A percentile compares a stretch with the other conserved stretches of the same genome.
phyloP scores from a whole-genome alignment of 2,329 filamentous ascomycete species.

The Ophiocordyceps camponoti-floridani region DNA sequence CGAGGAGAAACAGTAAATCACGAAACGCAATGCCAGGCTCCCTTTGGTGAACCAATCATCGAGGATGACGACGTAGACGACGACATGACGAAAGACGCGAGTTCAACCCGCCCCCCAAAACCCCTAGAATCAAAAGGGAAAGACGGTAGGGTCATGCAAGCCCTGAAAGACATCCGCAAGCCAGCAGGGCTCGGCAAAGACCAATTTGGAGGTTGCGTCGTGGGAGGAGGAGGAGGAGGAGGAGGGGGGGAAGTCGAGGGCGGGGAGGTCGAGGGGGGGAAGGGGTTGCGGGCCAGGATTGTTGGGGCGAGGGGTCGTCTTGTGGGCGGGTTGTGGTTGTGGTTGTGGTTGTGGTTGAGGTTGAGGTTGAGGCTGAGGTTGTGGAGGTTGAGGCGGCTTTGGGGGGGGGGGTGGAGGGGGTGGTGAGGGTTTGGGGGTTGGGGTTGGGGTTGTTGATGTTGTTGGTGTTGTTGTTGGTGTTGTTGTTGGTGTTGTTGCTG shows the following conservation, averaged over 20 bases:
- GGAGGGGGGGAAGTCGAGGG: conserved; percentile 4
- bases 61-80: too few relatives aligned
- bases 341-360: neutral
- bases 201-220: conserved; percentile 16
- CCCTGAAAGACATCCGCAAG: conserved; percentile 18
- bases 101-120: too few relatives aligned
- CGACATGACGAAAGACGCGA: too few relatives aligned
- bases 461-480: neutral
- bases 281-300: neutral
- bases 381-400: conserved; percentile 17
- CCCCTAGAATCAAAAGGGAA: conserved; percentile 6
- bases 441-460: neutral
- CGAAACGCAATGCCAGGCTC: too few relatives aligned
- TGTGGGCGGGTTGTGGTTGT: too few relatives aligned
- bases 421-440: neutral
- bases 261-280: neutral
- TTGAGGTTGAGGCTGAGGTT: neutral
- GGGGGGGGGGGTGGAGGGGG: neutral
- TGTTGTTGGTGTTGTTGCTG: conserved; percentile 1
- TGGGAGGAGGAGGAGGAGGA: conserved; percentile 9
- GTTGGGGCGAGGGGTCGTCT: too few relatives aligned
- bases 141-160: conserved; percentile 15
- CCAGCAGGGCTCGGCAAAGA: conserved; percentile 23
- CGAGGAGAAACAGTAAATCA: too few relatives aligned
- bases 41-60: too few relatives aligned